Evolutionary conservation across 306 rosid species (phyloP), one percentile per base, ranked within the genome.

Genomic region (Clitoria ternatea): DNA sequence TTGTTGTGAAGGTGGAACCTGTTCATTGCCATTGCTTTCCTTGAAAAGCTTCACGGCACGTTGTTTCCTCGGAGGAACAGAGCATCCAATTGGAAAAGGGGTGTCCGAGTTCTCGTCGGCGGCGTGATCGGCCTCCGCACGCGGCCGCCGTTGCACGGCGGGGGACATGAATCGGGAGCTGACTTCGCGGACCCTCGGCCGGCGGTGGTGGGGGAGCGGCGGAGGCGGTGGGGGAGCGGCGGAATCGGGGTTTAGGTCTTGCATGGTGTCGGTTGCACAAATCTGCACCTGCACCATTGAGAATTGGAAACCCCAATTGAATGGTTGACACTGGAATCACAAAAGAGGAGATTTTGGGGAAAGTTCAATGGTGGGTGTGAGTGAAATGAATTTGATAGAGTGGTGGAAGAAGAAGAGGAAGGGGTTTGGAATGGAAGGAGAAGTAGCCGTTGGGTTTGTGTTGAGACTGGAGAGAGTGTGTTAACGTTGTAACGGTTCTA

Each of bases 81-180:
- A 63, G 19, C 10, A 44, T n/a, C 40, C 85, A n/a, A 55, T 18
- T 1, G 83, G 73, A 40, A 82, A 73, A 0, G 82, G 83, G 11
- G 82, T 78, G 62, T 88, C 97, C 10, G 85, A 80, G 53, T 77
- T 79, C 61, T 87, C 84, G 66, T 75, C 79, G 13, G 13, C 2
- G 45, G 40, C 0, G 12, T 2, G 71, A 23, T 88, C 97, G 50
- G 78, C 50, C 1, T 87, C 94, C 29, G 69, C 61, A 9, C 74
- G 85, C 0, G 84, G 82, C 6, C 77, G 91, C 32, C 86, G 77
- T 26, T 71, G 73, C 12, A 76, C 73, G 26, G 69, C 19, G 2
- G 93, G 90, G 1, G 96, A 82, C 97, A 92, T 92, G 85, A 89
- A 92, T 29, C 96, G 53, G 24, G 97, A 92, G 81, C 93, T 92